A percentile compares a stretch with the other conserved stretches of the same genome.
These are phyloP conservation scores for Bremia lactucae DNA, from an alignment of 352 stramenopile genomes.

Conservation along the genomic window DNA sequence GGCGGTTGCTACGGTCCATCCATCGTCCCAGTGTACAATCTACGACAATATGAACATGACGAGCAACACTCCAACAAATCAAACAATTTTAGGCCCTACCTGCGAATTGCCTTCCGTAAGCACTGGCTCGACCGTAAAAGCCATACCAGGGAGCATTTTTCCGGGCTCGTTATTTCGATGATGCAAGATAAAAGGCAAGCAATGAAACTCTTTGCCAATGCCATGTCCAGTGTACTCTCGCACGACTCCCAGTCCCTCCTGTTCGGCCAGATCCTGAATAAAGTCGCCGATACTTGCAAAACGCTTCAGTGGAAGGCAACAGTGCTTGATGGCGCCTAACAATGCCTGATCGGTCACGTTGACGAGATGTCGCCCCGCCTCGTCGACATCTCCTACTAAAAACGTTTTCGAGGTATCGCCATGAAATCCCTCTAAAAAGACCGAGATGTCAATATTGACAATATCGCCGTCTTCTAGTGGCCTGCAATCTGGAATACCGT, in stretches of 20 bases:
- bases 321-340: conserved; percentile 73
- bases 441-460: conserved; percentile 95
- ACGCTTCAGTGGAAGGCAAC: conserved; percentile 87
- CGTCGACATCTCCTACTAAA: conserved; percentile 88
- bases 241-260: conserved; percentile 73
- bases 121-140: conserved; percentile 98
- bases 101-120: conserved; percentile 87
- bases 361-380: conserved; percentile 79
- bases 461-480: conserved; percentile 89
- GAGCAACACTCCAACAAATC: background rate
- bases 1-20: conserved; percentile 93
- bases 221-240: conserved; percentile 94
- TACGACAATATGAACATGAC: conserved; percentile 9
- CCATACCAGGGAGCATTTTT: conserved; percentile 88
- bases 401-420: conserved; percentile 97
- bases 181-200: conserved; percentile 90
- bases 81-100: conserved; percentile 17
- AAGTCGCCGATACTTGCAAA: conserved; percentile 92
- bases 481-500: conserved; percentile 93
- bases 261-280: conserved; percentile 84
- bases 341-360: conserved; percentile 80
- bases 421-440: conserved; percentile 91
- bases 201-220: conserved; percentile 93
- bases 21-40: conserved; percentile 90
- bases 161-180: conserved; percentile 76